phyloP scores from a whole-genome alignment of 441 rosid genomes.

The Theobroma grandiflorum region DNA sequence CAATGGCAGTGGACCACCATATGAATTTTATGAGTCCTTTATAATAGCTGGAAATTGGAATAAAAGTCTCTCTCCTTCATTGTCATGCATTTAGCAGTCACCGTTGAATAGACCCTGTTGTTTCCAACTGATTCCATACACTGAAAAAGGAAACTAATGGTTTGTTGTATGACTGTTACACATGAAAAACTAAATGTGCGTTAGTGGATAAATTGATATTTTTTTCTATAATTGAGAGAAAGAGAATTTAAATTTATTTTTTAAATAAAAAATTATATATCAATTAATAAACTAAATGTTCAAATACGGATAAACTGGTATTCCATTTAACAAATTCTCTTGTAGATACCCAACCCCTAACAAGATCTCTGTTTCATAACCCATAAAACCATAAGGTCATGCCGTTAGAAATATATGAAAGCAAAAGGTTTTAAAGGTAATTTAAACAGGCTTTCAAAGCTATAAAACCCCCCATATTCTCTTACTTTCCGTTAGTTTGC shows the following conservation, averaged over 20 bases:
- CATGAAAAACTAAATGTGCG: too few relatives aligned
- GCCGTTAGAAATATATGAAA: neutral
- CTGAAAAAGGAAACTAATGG: neutral
- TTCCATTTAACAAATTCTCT: neutral
- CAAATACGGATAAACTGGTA: neutral
- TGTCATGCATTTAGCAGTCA: neutral
- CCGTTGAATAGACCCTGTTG: neutral
- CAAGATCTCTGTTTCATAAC: neutral
- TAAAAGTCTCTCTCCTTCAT: neutral
- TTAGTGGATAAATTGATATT: neutral
- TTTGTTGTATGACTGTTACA: neutral
- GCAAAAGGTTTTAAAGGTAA: constrained; percentile 4
- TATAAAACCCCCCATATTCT: constrained; percentile 27
- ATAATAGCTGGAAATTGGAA: neutral
- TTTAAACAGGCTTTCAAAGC: neutral
- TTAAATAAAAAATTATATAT: too few relatives aligned
- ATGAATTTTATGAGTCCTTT: neutral
- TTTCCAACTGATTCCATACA: constrained; percentile 11
- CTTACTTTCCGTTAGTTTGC: constrained; percentile 21
- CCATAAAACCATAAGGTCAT: neutral
- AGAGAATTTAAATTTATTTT: too few relatives aligned
- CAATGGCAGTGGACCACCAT: constrained; percentile 7
- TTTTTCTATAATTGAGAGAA: too few relatives aligned
- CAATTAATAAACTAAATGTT: neutral
- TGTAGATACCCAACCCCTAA: too few relatives aligned